Conservation (phyloP, 2,329 filamentous ascomycete genomes). For the Hymenoscyphus repandus region DNA sequence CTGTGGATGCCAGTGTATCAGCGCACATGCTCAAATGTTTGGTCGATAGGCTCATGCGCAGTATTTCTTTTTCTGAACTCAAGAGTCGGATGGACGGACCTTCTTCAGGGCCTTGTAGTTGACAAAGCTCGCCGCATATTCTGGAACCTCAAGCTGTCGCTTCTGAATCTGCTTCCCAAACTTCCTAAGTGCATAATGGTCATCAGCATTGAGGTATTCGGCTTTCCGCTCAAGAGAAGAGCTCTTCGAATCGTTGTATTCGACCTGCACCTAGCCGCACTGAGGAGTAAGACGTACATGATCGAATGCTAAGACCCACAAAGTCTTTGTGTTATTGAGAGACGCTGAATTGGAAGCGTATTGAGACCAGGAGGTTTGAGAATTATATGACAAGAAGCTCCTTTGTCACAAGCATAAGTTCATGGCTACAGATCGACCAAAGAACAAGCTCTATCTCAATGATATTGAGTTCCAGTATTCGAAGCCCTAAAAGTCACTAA, state of each 20-base stretch:
- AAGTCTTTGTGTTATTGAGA: slow-evolving; percentile 22
- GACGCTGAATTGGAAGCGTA: slow-evolving; percentile 8
- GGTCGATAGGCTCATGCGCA: slow-evolving; percentile 13
- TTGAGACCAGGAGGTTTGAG: slow-evolving; percentile 11
- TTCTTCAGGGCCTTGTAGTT: slow-evolving; percentile 99
- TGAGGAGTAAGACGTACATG: slow-evolving; percentile 27
- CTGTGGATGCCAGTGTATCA: slow-evolving; percentile 43
- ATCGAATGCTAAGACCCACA: slow-evolving; percentile 25
- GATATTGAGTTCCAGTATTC: background rate
- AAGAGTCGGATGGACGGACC: slow-evolving; percentile 46
- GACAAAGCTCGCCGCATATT: slow-evolving; percentile 98
- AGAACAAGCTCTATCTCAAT: background rate
- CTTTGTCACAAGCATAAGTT: slow-evolving; percentile 19
- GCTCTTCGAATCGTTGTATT: too few relatives aligned
- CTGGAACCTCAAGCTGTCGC: slow-evolving; percentile 95
- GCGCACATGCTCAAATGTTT: slow-evolving; percentile 19
- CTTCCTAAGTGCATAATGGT: slow-evolving; percentile 61
- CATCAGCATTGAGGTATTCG: slow-evolving; percentile 10
- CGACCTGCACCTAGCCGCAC: background rate
- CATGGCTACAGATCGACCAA: slow-evolving; percentile 15
- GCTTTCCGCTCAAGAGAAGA: background rate
- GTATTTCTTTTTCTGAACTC: slow-evolving; percentile 15
- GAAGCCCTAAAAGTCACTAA: background rate
- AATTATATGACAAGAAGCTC: slow-evolving; percentile 4
- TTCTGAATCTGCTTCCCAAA: slow-evolving; percentile 99